Evolutionary conservation across 176 grass and related monocot species (phyloP).

Genomic region (Themeda triandra): DNA sequence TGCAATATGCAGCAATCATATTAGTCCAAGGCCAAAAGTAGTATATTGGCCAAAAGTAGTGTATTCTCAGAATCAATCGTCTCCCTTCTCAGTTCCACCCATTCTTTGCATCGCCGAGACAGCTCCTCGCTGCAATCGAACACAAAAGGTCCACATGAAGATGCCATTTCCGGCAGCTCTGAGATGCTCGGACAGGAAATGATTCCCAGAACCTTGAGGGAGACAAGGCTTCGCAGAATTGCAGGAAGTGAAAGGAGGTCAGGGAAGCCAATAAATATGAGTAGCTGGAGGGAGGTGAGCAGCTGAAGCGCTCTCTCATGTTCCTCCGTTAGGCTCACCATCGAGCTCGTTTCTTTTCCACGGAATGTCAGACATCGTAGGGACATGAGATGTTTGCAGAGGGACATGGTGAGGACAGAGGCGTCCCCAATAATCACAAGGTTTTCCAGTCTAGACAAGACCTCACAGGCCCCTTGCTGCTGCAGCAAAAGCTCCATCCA

Average conservation of each 20-base stretch:
- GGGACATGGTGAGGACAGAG: not conserved
- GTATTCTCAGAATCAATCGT: not conserved
- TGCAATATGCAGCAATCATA: too few species aligned
- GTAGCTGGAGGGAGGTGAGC: not conserved
- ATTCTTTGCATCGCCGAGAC: not conserved
- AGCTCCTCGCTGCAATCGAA: not conserved
- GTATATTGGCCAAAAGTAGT: too few species aligned
- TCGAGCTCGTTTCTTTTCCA: not conserved
- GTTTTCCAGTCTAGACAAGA: not conserved
- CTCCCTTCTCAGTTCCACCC: not conserved
- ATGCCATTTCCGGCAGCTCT: not conserved
- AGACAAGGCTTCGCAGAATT: not conserved
- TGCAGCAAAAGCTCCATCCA: not conserved
- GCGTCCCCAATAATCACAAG: not conserved
- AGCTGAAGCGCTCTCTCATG: not conserved
- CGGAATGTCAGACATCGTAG: not conserved
- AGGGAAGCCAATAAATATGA: not conserved
- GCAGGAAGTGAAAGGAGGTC: not conserved
- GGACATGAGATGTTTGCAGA: not conserved
- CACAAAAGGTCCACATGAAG: not conserved
- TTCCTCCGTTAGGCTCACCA: not conserved
- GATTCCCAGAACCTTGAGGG: not conserved
- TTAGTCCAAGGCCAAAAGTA: too few species aligned
- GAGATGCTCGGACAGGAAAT: not conserved
- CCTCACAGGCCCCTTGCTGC: not conserved